Conservation (phyloP, 257 asterid species). For the Knoxia roxburghii region DNA sequence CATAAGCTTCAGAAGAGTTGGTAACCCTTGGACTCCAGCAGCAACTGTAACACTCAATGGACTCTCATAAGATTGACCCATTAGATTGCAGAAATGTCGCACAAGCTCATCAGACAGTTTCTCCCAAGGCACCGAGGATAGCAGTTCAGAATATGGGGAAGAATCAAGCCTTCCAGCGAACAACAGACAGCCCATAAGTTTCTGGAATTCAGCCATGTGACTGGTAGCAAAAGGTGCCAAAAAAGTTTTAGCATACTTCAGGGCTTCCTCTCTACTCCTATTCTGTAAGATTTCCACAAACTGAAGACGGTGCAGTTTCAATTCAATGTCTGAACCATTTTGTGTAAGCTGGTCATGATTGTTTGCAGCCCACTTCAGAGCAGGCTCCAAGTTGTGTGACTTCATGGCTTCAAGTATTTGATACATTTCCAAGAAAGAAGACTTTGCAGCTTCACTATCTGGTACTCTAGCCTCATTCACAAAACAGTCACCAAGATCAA, state of each 20-base stretch:
- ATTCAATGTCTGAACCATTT: conserved; percentile 64
- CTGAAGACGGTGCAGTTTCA: conserved; percentile 76
- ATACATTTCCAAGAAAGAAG: conserved; percentile 61
- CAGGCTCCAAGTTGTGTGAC: conserved; percentile 64
- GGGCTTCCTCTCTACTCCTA: conserved; percentile 64
- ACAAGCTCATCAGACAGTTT: conserved; percentile 62
- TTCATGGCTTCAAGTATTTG: conserved; percentile 74
- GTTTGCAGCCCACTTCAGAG: conserved; percentile 65
- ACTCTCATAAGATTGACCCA: conserved; percentile 67
- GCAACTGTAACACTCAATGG: conserved; percentile 73
- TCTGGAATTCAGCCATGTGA: conserved; percentile 70
- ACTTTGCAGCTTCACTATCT: conserved; percentile 45
- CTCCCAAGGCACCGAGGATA: conserved; percentile 64
- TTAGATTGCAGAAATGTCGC: conserved; percentile 68
- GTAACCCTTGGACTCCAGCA: conserved; percentile 86
- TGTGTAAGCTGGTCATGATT: conserved; percentile 52
- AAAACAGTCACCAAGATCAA: conserved; percentile 77
- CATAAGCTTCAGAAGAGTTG: conserved; percentile 74
- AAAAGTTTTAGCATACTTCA: conserved; percentile 56
- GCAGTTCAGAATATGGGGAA: conserved; percentile 71
- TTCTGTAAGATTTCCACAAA: conserved; percentile 73
- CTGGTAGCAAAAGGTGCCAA: conserved; percentile 57
- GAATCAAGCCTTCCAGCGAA: conserved; percentile 75
- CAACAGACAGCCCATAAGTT: conserved; percentile 70
- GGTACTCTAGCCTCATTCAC: conserved; percentile 51